A percentile compares a stretch with the other conserved stretches of the same genome.
Evolutionary conservation across 352 stramenopile genomes (phyloP).

Genomic region (Globisporangium viniferum): DNA sequence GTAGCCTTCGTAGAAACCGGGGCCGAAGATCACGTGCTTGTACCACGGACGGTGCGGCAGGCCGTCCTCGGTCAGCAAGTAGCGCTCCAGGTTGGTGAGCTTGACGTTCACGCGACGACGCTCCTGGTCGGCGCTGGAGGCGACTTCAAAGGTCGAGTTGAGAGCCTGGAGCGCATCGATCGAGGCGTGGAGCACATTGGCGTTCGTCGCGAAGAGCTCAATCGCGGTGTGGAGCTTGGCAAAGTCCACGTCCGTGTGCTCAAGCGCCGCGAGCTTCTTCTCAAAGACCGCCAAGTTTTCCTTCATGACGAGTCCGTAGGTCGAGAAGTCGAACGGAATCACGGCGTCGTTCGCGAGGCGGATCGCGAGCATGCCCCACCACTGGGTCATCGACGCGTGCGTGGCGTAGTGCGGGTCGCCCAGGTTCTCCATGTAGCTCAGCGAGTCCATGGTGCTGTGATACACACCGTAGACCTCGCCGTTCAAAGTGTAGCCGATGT

Average conservation of each 20-base stretch:
- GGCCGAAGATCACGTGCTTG: constrained; percentile 63
- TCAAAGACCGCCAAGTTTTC: constrained; percentile 36
- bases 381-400: constrained; percentile 43
- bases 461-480: constrained; percentile 61
- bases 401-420: constrained; percentile 56
- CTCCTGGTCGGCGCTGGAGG: neutral
- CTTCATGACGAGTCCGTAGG: constrained; percentile 57
- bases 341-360: constrained; percentile 50
- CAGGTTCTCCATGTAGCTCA: constrained; percentile 58
- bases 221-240: constrained; percentile 35
- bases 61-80: constrained; percentile 33
- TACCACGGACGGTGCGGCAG: constrained; percentile 54
- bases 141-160: neutral
- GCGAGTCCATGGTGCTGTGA: constrained; percentile 86
- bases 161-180: constrained; percentile 8
- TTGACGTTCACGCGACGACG: constrained; percentile 26
- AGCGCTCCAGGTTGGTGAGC: constrained; percentile 45
- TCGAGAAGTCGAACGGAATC: constrained; percentile 70
- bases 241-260: constrained; percentile 28
- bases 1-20: constrained; percentile 56
- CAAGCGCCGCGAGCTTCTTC: constrained; percentile 16
- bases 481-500: constrained; percentile 48
- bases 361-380: constrained; percentile 63
- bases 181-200: constrained; percentile 26
- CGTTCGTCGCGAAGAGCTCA: constrained; percentile 33